Base-by-base conservation (phyloP, 176 grass and related monocot species). In the Tillandsia leiboldiana region DNA sequence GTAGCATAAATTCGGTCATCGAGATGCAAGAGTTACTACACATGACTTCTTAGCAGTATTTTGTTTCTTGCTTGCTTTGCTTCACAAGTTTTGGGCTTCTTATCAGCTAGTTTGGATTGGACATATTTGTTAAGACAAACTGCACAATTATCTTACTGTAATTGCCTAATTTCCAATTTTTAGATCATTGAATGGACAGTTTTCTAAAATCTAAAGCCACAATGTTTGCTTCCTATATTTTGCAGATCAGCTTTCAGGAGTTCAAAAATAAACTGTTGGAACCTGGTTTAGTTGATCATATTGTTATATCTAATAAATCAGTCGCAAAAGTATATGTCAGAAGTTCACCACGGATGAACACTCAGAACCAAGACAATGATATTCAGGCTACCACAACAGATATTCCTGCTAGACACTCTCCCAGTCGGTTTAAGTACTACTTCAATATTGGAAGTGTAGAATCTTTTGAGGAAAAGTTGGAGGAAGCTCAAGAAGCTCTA, bases 371-470 rank as follows among this genome's bases (percentile, higher is more conserved):
- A 63, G 66, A 79, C 53, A 70, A 66, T 81, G 76, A 87, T 77
- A 51, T 73, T 66, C 73, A 78, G 74, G 76, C 83, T 8, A 70
- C 81, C 14, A 84, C 78, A 64, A 73, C 52, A 59, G 68, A 87
- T 85, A 28, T 83, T 76, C 78, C 84, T 51, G 70, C 70, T 27
- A 71, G 51, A 74, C 58, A 74, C 11, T 50, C 71, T 61, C 67
- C 77, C 73, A 89, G 86, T 79, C 83, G 63, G 26, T 92, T 78
- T 69, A 87, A 85, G 68, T 97, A 81, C 75, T 90, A 83, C 79
- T 97, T 97, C 47, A 97, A 97, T 65, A 92, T 97, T 83, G 93
- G 93, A 68, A 97, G 89, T 15, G 84, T 97, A 14, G 93, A 92
- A 52, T 97, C 86, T 75, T 92, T 92, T 20, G 93, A 97, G 82